These are phyloP conservation scores for Globisporangium canariense DNA, from an alignment of 352 stramenopile genomes.

Conservation along the genomic window DNA sequence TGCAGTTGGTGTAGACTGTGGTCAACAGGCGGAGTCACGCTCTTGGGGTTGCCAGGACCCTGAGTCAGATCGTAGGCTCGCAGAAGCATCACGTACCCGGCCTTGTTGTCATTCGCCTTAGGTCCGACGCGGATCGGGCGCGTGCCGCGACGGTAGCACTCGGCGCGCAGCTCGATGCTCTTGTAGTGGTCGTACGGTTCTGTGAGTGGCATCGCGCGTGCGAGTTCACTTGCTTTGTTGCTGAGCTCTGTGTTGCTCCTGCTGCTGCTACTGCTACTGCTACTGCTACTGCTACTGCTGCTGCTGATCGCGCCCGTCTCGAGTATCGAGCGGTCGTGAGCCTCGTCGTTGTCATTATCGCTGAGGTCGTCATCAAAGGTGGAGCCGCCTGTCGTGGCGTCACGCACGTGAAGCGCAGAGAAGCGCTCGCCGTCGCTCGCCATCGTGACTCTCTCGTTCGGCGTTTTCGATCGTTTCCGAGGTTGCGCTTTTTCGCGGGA, in stretches of 20 bases:
- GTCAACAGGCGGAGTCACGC: not conserved
- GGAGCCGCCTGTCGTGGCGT: not conserved
- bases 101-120: slow-evolving; percentile 22
- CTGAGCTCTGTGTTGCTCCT: not conserved
- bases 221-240: not conserved
- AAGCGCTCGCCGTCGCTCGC: slow-evolving; percentile 11
- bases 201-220: slow-evolving; percentile 1
- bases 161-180: slow-evolving; percentile 21
- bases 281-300: not conserved
- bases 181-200: slow-evolving; percentile 24
- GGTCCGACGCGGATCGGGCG: slow-evolving; percentile 14
- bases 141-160: slow-evolving; percentile 22
- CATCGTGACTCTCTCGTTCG: not conserved
- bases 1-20: not conserved
- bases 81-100: slow-evolving; percentile 20
- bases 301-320: slow-evolving; percentile 2
- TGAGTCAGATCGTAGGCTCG: slow-evolving; percentile 12
- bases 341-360: not conserved
- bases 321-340: not conserved
- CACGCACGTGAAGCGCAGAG: not conserved
- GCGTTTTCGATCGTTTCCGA: too few species aligned
- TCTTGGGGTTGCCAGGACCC: slow-evolving; percentile 6
- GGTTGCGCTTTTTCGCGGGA: too few species aligned
- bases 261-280: too few species aligned
- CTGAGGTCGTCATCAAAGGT: slow-evolving; percentile 5